A percentile compares a stretch with the other conserved stretches of the same genome.
Conservation (phyloP, 2,329 filamentous ascomycete species). For the Xylariaceae sp. region DNA sequence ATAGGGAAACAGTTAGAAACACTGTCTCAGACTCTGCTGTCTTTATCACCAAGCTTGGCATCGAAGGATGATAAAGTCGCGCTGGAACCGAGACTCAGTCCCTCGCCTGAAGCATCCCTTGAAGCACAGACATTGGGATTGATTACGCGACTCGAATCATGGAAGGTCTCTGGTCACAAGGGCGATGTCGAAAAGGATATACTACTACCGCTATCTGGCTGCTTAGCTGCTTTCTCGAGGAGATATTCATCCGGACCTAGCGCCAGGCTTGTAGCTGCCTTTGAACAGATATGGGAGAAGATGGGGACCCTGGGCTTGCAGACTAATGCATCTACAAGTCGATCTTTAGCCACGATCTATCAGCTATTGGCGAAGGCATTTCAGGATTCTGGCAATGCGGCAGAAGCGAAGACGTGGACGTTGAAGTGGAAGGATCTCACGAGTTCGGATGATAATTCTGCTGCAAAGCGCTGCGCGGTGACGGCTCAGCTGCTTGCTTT, state of each 20-base stretch:
- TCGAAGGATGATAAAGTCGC: constrained; percentile 55
- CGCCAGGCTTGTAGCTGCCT: constrained; percentile 35
- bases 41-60: constrained; percentile 63
- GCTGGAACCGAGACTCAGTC: constrained; percentile 47
- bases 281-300: constrained; percentile 36
- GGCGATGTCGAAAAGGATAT: constrained; percentile 60
- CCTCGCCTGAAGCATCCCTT: constrained; percentile 53
- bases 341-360: constrained; percentile 44
- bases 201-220: constrained; percentile 59
- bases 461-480: constrained; percentile 47
- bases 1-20: constrained; percentile 60
- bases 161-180: constrained; percentile 56
- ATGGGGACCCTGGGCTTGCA: constrained; percentile 35
- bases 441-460: constrained; percentile 39
- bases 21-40: constrained; percentile 59
- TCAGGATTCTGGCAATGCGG: constrained; percentile 40
- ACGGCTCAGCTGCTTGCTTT: constrained; percentile 52
- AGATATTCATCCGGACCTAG: constrained; percentile 41
- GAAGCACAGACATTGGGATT: constrained; percentile 61
- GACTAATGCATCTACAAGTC: constrained; percentile 36
- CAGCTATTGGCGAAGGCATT: constrained; percentile 49
- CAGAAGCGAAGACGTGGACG: constrained; percentile 54
- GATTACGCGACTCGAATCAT: constrained; percentile 57
- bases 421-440: constrained; percentile 40
- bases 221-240: constrained; percentile 55